Evolutionary conservation across 202 grass and related monocot genomes (phyloP).

Genomic region (Brachypodium distachyon): DNA sequence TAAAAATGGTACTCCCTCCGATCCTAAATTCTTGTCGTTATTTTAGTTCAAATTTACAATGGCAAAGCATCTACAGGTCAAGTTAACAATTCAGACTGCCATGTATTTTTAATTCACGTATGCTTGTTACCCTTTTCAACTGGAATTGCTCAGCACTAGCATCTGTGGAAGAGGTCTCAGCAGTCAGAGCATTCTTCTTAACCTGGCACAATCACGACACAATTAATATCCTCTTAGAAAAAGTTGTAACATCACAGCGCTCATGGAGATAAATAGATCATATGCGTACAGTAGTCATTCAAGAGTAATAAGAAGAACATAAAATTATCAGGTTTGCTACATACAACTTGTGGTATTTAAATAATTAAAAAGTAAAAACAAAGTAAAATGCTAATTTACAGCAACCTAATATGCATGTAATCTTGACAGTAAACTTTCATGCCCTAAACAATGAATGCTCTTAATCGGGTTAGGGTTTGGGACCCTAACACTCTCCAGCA

Average conservation of each 20-base stretch:
- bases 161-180: neutral
- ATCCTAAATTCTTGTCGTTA: no score
- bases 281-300: neutral
- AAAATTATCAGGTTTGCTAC: neutral
- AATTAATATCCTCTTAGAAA: neutral
- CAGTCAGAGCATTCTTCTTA: slow-evolving; percentile 43
- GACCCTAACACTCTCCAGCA: neutral
- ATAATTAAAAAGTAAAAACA: neutral
- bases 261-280: neutral
- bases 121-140: slow-evolving; percentile 51
- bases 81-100: neutral
- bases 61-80: neutral
- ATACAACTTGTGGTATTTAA: neutral
- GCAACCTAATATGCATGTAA: neutral
- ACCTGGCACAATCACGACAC: slow-evolving; percentile 29
- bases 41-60: neutral
- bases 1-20: neutral
- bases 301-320: neutral
- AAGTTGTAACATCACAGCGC: neutral
- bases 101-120: neutral
- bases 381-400: neutral
- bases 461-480: no score
- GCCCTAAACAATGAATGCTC: neutral
- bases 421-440: neutral
- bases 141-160: slow-evolving; percentile 16